Base-by-base conservation (phyloP, 805 yeast species). In the Saccharomycopsis sp. region DNA sequence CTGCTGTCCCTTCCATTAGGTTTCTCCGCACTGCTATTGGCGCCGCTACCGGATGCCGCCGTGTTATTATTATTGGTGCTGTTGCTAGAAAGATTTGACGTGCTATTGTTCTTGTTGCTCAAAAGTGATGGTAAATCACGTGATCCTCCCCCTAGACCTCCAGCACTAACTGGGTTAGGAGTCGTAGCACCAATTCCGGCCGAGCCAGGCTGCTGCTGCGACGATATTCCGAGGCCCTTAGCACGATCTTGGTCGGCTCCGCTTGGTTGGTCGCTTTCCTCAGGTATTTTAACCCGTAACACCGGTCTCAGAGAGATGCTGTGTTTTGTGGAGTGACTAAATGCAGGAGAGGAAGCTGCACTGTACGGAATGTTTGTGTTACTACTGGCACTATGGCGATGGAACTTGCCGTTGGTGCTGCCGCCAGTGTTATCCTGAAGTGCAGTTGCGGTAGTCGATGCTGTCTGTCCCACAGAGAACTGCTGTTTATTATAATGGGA, bases 261-360 rank as follows among this genome's bases (percentile, higher is more conserved):
- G 38, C 38, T 12, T 41, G 49, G 34, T 3, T 55, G 25, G 5
- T 64, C 63, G 47, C 67, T 65, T 65, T 77, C 82, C 3, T 72
- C 73, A 1, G 90, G 90, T n/a, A 85, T 85, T 64, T 83, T 83
- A 9, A 85, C 85, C 58, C 88, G 70, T 52, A 85, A 70, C 0
- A 84, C 77, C 0, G 90, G 90, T 60, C 90, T 70, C 54, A 72
- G 61, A 9, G 64, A 56, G 67, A 61, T 64, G 65, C 63, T 62
- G 50, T 63, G 58, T 58, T 51, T 52, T 19, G 55, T 57, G 53
- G 59, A 65, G 66, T 29, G 62, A 29, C 57, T 54, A 50, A 61
- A 61, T 24, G 64, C 63, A 14, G 65, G 64, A 52, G 64, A 58
- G 14, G 65, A 54, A 0, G 64, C 62, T 22, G 61, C 60, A 51